Conservation (phyloP, 2,329 filamentous ascomycete species). For the Mollisia scopiformis region DNA sequence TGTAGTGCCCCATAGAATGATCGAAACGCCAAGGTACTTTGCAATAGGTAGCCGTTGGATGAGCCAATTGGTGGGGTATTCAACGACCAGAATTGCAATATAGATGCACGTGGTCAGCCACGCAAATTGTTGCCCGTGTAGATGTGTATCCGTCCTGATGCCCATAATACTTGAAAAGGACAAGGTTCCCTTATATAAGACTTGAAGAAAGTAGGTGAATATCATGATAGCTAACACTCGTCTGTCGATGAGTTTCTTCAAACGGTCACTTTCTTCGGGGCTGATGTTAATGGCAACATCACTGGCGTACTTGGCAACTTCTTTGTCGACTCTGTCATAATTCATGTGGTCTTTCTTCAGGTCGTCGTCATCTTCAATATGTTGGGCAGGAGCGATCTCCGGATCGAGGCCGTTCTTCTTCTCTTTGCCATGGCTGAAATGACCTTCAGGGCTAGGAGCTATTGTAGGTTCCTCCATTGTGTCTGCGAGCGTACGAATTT, state of each 20-base stretch:
- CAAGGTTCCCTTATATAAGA: conserved; percentile 37
- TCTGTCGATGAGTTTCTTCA: conserved; percentile 68
- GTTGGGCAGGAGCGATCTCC: conserved; percentile 45
- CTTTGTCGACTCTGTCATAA: conserved; percentile 65
- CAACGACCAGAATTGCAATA: conserved; percentile 36
- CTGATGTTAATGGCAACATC: conserved; percentile 57
- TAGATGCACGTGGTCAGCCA: conserved; percentile 36
- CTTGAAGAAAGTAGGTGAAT: conserved; percentile 51
- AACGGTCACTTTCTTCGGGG: conserved; percentile 59
- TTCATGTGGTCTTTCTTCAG: conserved; percentile 52
- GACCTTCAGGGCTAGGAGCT: conserved; percentile 4
- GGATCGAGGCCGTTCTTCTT: conserved; percentile 44
- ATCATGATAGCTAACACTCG: conserved; percentile 74
- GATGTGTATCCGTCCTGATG: conserved; percentile 26
- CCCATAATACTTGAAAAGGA: conserved; percentile 35
- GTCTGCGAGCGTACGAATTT: not conserved
- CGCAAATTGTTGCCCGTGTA: conserved; percentile 47
- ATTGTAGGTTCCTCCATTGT: conserved; percentile 12
- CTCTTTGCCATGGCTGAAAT: not conserved
- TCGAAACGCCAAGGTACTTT: conserved; percentile 37
- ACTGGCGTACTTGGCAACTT: conserved; percentile 71
- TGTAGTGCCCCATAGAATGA: conserved; percentile 55
- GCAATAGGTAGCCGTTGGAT: conserved; percentile 41
- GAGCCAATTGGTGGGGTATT: conserved; percentile 42
- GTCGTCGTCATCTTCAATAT: conserved; percentile 37